Base-by-base conservation (phyloP, 2,329 filamentous ascomycete species). In the Trematosphaeria pertusa region DNA sequence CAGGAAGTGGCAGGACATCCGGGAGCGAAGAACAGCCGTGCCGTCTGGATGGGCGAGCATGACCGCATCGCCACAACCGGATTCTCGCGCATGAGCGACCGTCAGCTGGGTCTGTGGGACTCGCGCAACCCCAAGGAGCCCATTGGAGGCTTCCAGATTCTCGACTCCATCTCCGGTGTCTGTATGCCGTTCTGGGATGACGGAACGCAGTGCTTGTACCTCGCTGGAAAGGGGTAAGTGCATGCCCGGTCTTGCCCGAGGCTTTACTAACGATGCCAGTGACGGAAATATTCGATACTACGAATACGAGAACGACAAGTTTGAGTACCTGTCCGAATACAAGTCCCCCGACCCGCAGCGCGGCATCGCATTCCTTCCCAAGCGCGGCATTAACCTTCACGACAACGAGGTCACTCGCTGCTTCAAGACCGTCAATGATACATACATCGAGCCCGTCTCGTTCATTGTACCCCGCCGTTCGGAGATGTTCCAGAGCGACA, bases 161-260 rank as follows among this genome's bases (percentile, higher is more conserved):
- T 99, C 37, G 94, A 99, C 75, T 95, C 91, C 36, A 96, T 96
- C 65, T 97, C 93, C 35, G 94, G 94, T 71, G 92, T 99, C 50
- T 96, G 91, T 81, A 97, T 99, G 90, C 94, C 94, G 22, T 97
- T 99, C 83, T 50, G 94, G 94, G 94, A 99, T 71, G 93, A 97
- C 51, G 91, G 92, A 51, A 96, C 90, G 41, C 91, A 94, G 76
- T 95, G 91, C 71, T 80, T 99, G 67, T 99, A 97, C 75, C 83
- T 99, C 69, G 94, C 94, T 64, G 94, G 94, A 70, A 97, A 97
- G 80, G 94, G 93, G 90, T 93, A 75, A 78, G 88, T 75, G 26
- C 7, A 18, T 14, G 3, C 28, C 21, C 6, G 18, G 1, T 17
- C 22, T 18, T 14, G 9, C 5, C 4, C 21, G 4, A 35, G 3